Conservation (phyloP, 2,329 filamentous ascomycete species). For the Sphaerulina vaccinii region DNA sequence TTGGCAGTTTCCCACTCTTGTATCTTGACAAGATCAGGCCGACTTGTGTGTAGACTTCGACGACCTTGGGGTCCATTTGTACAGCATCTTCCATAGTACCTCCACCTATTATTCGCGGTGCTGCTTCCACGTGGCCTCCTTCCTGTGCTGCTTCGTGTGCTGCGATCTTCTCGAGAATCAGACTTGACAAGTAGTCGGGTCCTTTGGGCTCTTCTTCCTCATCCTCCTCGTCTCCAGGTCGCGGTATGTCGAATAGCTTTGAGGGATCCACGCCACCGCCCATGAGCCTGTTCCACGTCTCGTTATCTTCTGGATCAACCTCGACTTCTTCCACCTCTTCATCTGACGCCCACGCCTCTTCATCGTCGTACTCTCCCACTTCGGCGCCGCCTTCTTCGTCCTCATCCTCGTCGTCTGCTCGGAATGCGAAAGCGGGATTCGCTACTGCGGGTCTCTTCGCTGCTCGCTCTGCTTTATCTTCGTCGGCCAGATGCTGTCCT, state of each 20-base stretch:
- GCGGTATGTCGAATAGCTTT: slow-evolving; percentile 62
- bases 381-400: slow-evolving; percentile 55
- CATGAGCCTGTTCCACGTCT: slow-evolving; percentile 81
- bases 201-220: slow-evolving; percentile 37
- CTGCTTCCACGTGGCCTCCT: slow-evolving; percentile 52
- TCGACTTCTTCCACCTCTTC: slow-evolving; percentile 67
- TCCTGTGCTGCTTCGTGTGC: slow-evolving; percentile 74
- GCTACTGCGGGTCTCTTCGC: slow-evolving; percentile 44
- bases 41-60: slow-evolving; percentile 93
- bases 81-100: slow-evolving; percentile 73
- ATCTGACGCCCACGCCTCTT: slow-evolving; percentile 70
- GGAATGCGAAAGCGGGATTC: slow-evolving; percentile 73
- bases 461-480: slow-evolving; percentile 62
- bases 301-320: slow-evolving; percentile 83
- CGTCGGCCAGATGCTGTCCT: slow-evolving; percentile 82
- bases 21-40: slow-evolving; percentile 87
- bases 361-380: slow-evolving; percentile 49
- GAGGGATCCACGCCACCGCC: slow-evolving; percentile 73
- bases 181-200: slow-evolving; percentile 73
- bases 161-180: slow-evolving; percentile 93
- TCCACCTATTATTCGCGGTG: slow-evolving; percentile 55
- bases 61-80: slow-evolving; percentile 83
- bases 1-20: slow-evolving; percentile 93
- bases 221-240: slow-evolving; percentile 48
- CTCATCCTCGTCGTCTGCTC: slow-evolving; percentile 58